Conservation (phyloP, 768 basidiomycete genomes). For the Amanita fuliginea region DNA sequence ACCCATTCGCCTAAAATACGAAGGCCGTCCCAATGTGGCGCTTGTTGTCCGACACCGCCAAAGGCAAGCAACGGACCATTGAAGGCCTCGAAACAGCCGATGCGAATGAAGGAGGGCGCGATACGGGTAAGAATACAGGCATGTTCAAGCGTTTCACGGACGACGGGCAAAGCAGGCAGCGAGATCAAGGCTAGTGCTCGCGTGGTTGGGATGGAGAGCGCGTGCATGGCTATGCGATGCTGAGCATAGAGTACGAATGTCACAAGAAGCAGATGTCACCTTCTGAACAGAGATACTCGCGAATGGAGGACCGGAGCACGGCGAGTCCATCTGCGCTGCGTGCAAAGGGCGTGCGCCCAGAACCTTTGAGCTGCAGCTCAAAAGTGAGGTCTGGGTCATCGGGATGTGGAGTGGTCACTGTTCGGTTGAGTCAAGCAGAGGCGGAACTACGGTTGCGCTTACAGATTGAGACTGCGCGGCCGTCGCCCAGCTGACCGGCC, state of each 20-base stretch:
- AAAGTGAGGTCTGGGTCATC: slow-evolving; percentile 40
- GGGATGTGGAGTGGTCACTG: slow-evolving; percentile 75
- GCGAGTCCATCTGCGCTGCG: slow-evolving; percentile 91
- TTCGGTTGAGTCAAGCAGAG: neutral
- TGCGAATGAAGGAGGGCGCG: slow-evolving; percentile 84
- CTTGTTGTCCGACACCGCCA: slow-evolving; percentile 70
- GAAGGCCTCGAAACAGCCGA: slow-evolving; percentile 84
- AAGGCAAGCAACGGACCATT: slow-evolving; percentile 59
- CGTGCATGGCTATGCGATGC: slow-evolving; percentile 32
- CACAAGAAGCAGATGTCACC: slow-evolving; percentile 27
- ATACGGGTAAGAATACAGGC: slow-evolving; percentile 72
- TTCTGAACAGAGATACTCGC: slow-evolving; percentile 92
- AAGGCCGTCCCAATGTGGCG: slow-evolving; percentile 64
- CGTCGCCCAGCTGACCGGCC: slow-evolving; percentile 95
- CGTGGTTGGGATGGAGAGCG: slow-evolving; percentile 80
- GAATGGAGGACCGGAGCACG: slow-evolving; percentile 86
- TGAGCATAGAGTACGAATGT: neutral
- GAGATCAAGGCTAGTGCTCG: slow-evolving; percentile 75
- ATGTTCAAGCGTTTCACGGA: slow-evolving; percentile 62
- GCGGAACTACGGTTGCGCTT: slow-evolving; percentile 8
- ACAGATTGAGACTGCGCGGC: slow-evolving; percentile 83
- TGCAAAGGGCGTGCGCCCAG: slow-evolving; percentile 90
- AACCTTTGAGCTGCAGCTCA: slow-evolving; percentile 93
- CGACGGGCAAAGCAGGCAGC: slow-evolving; percentile 61
- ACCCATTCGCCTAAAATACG: slow-evolving; percentile 72